Conservation (phyloP, 1,284 basidiomycete species). For the Cryptococcus wingfieldii region DNA sequence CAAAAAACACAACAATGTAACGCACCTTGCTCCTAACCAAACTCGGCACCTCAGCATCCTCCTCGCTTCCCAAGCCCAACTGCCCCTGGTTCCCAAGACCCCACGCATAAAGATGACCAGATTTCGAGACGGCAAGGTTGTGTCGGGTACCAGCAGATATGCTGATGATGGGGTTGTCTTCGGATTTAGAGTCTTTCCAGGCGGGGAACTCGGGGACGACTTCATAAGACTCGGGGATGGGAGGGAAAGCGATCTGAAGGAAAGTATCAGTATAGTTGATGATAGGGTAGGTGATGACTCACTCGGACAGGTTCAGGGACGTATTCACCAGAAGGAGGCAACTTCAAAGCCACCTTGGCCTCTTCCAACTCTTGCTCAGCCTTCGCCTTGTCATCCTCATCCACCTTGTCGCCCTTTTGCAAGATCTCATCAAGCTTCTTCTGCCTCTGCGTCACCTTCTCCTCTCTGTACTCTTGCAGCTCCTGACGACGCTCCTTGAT, state of each 20-base stretch:
- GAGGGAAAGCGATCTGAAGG: conserved; percentile 60
- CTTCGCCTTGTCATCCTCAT: conserved; percentile 36
- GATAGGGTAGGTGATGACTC: conserved; percentile 13
- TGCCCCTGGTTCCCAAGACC: conserved; percentile 62
- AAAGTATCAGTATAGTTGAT: conserved; percentile 11
- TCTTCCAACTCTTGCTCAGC: conserved; percentile 28
- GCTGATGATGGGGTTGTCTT: conserved; percentile 63
- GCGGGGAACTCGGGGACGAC: conserved; percentile 48
- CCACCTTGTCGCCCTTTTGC: conserved; percentile 20
- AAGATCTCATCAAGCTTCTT: conserved; percentile 23
- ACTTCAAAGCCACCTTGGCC: conserved; percentile 50
- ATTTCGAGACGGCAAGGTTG: conserved; percentile 72
- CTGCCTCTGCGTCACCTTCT: conserved; percentile 25
- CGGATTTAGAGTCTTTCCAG: conserved; percentile 44
- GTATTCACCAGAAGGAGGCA: conserved; percentile 57
- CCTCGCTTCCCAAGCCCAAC: conserved; percentile 52
- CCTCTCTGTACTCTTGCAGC: conserved; percentile 38
- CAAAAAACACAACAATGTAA: conserved; percentile 14
- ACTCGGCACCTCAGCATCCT: conserved; percentile 59
- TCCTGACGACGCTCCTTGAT: conserved; percentile 43
- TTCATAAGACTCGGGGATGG: conserved; percentile 49
- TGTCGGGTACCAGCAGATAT: conserved; percentile 75
- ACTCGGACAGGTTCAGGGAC: conserved; percentile 52
- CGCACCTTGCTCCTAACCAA: conserved; percentile 59
- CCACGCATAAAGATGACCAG: conserved; percentile 79